A percentile compares a stretch with the other conserved stretches of the same genome.
Evolutionary conservation across 108 stramenopile genomes (phyloP).

Genomic region (Poteriospumella lacustris): DNA sequence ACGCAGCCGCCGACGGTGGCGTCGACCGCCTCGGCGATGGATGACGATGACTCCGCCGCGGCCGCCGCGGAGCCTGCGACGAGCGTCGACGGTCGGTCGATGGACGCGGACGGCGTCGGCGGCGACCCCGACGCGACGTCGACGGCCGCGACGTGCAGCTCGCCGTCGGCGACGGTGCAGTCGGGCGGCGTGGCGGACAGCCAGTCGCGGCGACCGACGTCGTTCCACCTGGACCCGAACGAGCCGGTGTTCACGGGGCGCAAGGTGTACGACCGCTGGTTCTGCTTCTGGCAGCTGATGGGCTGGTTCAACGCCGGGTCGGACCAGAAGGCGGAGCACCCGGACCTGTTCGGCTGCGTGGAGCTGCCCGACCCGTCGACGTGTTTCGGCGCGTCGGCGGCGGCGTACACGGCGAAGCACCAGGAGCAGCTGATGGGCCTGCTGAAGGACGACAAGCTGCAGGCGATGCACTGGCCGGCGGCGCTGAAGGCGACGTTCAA

Average conservation of each 20-base stretch:
- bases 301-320: conserved; percentile 25
- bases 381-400: neutral
- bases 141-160: no score
- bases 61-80: no score
- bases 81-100: no score
- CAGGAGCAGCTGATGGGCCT: neutral
- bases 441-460: neutral
- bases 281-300: conserved; percentile 22
- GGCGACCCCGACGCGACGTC: no score
- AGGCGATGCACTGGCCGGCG: conserved; percentile 16
- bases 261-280: neutral
- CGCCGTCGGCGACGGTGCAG: no score
- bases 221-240: neutral
- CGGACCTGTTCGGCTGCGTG: conserved; percentile 5
- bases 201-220: no score
- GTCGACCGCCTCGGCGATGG: no score
- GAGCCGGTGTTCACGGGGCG: neutral
- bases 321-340: neutral
- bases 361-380: neutral
- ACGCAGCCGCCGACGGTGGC: no score
- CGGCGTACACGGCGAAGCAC: neutral
- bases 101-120: no score
- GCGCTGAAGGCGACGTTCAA: neutral
- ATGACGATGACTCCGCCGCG: no score
- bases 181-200: no score